A percentile compares a stretch with the other conserved stretches of the same genome.
Conservation (phyloP, 805 yeast species). For the Yarrowia hollandica region DNA sequence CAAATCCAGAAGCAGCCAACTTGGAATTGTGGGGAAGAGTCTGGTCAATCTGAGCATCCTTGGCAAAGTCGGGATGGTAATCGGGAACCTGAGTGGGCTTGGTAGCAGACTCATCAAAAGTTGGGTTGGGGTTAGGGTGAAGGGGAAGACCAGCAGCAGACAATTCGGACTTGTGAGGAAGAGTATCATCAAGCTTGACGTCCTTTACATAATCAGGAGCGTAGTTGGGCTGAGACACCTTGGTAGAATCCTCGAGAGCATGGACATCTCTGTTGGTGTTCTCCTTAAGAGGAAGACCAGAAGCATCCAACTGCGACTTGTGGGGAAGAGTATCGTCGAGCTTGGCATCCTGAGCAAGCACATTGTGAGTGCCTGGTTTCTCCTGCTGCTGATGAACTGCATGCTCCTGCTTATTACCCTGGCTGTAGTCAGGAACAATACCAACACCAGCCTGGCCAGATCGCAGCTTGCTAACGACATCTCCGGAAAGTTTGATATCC, state of each 20-base stretch:
- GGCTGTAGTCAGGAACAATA: background rate
- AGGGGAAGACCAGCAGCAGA: background rate
- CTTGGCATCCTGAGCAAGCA: background rate
- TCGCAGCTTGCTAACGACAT: background rate
- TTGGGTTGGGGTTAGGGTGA: no score
- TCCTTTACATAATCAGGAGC: background rate
- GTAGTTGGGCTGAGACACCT: background rate
- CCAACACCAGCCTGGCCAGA: slow-evolving; percentile 14
- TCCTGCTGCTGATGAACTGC: no score
- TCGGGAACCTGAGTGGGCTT: no score
- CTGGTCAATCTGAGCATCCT: no score
- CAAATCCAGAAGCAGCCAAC: no score
- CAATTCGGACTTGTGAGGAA: background rate
- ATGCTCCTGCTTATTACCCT: no score
- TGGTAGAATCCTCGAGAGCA: background rate
- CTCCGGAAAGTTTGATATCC: background rate
- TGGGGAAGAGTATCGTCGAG: slow-evolving; percentile 3
- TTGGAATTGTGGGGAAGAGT: no score
- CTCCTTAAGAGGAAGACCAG: background rate
- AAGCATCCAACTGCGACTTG: slow-evolving; percentile 8
- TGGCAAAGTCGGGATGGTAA: no score
- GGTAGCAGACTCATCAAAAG: no score
- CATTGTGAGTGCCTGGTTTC: background rate
- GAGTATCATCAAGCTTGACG: background rate
- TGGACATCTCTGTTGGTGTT: background rate